phyloP scores from a whole-genome alignment of 1,284 basidiomycete species.

The Microbotryum violaceum region DNA sequence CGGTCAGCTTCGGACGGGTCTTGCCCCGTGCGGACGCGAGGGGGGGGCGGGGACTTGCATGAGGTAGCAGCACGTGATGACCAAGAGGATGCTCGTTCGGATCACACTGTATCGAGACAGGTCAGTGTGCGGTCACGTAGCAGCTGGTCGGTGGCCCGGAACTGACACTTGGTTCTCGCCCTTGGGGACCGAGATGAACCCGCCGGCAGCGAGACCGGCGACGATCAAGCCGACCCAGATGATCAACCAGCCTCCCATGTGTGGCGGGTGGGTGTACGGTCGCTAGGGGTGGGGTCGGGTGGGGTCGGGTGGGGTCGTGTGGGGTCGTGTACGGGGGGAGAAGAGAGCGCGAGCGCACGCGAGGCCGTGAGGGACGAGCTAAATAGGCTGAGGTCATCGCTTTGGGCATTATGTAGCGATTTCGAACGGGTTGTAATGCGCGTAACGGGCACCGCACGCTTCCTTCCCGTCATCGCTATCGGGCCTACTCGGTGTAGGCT shows the following conservation, averaged over 20 bases:
- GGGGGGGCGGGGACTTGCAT: slow-evolving; percentile 47
- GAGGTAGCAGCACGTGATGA: slow-evolving; percentile 72
- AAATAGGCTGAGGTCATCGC: too few species aligned
- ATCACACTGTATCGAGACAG: slow-evolving; percentile 54
- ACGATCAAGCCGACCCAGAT: slow-evolving; percentile 35
- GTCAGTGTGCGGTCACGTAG: not conserved
- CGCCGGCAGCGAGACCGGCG: slow-evolving; percentile 54
- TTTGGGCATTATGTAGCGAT: too few species aligned
- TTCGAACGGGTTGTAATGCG: too few species aligned
- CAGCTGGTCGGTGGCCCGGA: slow-evolving; percentile 2
- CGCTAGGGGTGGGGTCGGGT: too few species aligned
- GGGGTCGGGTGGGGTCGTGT: too few species aligned
- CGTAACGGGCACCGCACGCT: too few species aligned
- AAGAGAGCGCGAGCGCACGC: too few species aligned
- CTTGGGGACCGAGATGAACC: slow-evolving; percentile 67
- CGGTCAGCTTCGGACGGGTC: too few species aligned
- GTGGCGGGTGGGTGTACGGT: not conserved
- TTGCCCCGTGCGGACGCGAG: not conserved
- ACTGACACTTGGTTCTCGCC: slow-evolving; percentile 81
- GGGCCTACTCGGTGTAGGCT: too few species aligned
- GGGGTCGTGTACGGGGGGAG: too few species aligned
- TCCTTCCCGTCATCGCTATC: too few species aligned
- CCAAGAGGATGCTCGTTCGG: slow-evolving; percentile 66
- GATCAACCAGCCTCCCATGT: slow-evolving; percentile 37
- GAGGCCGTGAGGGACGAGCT: too few species aligned